Evolutionary conservation across 1,284 basidiomycete genomes (phyloP), one percentile per base, ranked within the genome.

Genomic region (Anthracocystis setariae): DNA sequence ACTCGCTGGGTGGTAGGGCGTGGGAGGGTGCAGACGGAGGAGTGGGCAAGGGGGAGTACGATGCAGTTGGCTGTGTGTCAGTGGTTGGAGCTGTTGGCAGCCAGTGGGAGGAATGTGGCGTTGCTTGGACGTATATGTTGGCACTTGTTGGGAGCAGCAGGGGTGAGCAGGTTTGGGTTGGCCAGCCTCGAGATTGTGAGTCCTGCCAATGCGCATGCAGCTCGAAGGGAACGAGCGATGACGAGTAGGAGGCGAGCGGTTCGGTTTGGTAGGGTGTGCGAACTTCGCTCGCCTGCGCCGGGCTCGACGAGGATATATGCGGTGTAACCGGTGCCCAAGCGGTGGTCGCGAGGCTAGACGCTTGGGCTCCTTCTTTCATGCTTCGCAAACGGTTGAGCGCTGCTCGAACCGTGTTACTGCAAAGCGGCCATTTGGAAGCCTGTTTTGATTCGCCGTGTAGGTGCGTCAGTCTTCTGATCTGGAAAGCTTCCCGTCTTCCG

Each of bases 351-450:
- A 58, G 32, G 17, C 27, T 35, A 10, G 55, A 64, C 2, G 35
- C 18, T 1, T 38, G 23, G 0, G 20, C 17, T 27, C 43, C 29
- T 1, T 57, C 53, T 39, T 27, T 45, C 5, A 57, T 17, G 3
- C 13, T 21, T n/a, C 25, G 27, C 4, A 63, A 54, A 15, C 40
- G 49, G 9, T 35, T 32, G 23, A 64, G n/a, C 3, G 54, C 37
- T 3, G 25, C 18, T 15, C 33, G 46, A 15, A 65, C 45, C 5
- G 44, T 53, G 40, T 18, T 12, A 33, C 25, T 50, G 47, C 29
- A 42, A 15, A 58, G 46, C 4, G 62, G 20, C 55, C 56, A 65
- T 21, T 45, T 53, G 20, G 12, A 5, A 15, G 55, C 56, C 62
- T 65, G 43, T 40, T 9, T 24, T n/a, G n/a, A 12, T 23, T 20